These are phyloP conservation scores for Moniliophthora roreri DNA, from an alignment of 1,284 basidiomycete species.

Conservation along the genomic window DNA sequence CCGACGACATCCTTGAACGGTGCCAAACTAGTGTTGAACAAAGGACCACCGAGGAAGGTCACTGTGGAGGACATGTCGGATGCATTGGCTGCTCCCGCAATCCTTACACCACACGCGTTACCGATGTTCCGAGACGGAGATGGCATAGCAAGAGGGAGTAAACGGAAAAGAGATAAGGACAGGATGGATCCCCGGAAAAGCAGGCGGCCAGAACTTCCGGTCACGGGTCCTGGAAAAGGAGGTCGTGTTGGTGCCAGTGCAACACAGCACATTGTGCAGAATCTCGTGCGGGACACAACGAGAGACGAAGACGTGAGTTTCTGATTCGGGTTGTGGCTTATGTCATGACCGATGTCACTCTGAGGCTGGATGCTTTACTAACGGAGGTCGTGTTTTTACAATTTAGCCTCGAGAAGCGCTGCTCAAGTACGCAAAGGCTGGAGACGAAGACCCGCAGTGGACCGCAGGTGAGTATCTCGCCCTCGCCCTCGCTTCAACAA, in stretches of 20 bases:
- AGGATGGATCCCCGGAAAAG: conserved; percentile 88
- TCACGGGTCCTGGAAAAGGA: conserved; percentile 88
- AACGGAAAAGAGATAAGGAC: conserved; percentile 87
- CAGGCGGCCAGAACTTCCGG: conserved; percentile 86
- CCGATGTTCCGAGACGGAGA: conserved; percentile 89
- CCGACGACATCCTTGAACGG: conserved; percentile 87
- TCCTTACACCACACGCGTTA: conserved; percentile 87
- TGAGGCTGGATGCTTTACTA: no score
- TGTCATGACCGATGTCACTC: conserved; percentile 8
- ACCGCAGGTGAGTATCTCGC: conserved; percentile 65
- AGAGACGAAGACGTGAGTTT: conserved; percentile 89
- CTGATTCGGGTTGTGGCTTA: conserved; percentile 22
- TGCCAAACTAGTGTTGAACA: conserved; percentile 83
- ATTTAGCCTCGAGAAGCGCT: conserved; percentile 91
- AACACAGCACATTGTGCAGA: conserved; percentile 93
- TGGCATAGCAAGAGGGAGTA: conserved; percentile 65
- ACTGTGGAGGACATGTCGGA: conserved; percentile 85
- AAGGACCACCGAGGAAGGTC: conserved; percentile 68
- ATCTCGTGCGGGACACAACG: conserved; percentile 85
- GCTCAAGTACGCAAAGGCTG: conserved; percentile 85
- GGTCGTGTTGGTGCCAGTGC: conserved; percentile 95
- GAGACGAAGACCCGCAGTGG: conserved; percentile 79
- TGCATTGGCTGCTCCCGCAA: conserved; percentile 77
- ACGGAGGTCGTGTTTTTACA: conserved; percentile 18
- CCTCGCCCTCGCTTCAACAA: conserved; percentile 15